Base-by-base conservation (phyloP, 345 rosid species). In the Populus pruinosa region DNA sequence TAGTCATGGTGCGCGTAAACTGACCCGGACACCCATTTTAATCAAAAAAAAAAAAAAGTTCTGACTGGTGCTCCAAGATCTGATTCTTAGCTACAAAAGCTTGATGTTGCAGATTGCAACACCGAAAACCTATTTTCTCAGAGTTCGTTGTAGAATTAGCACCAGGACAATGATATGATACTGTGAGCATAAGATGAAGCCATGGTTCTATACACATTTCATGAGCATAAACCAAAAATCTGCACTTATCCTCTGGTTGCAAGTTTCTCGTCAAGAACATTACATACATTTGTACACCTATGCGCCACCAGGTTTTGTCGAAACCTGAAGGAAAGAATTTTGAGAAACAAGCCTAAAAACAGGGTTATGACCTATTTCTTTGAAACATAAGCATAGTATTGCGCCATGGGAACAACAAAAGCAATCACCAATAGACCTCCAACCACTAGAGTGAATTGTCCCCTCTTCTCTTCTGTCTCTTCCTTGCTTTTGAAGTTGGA, bases 361-460 rank as follows among this genome's bases (percentile, higher is more conserved):
- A 69, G 20, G 71, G 39, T 59, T 29, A 72, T 44, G 29, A 10
- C 68, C 85, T 87, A 93, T 84, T 91, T 95, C 84, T 72, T 91
- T 73, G 99, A 95, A 69, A 95, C 89, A 84, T 95, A 95, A 67
- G 98, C 98, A 83, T 85, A 93, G 83, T 95, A 95, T 72, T 95
- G 98, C 39, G 97, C 98, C 99, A 95, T 95, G 13, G 98, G 99
- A 87, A 93, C 97, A 50, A 93, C 92, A 61, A 93, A 95, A 69
- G 99, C 96, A 83, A 95, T 88, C 76, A 91, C 99, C 85, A 95
- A 86, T 56, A 93, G 81, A 67, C 98, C 97, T 67, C 99, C 98
- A 81, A 95, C 97, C 31, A 95, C 99, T 56, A 95, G 92, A 86
- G 88, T 89, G 85, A 93, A 96, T 59, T 96, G 99, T 73, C 99